These are phyloP conservation scores for Exobasidium cylindrosporum DNA, from an alignment of 1,284 basidiomycete genomes.

Conservation along the genomic window DNA sequence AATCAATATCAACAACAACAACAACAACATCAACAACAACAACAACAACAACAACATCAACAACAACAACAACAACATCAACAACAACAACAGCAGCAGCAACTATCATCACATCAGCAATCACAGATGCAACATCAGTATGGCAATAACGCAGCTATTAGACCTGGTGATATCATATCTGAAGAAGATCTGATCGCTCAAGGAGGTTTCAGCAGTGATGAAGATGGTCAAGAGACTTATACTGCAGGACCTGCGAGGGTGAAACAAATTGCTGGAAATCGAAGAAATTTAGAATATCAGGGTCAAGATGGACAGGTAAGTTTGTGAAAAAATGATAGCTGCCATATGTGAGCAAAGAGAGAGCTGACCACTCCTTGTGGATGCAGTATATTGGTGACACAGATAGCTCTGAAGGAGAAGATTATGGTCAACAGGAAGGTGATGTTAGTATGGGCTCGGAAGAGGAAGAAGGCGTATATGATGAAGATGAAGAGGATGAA, in stretches of 20 bases:
- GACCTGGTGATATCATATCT: slow-evolving; percentile 14
- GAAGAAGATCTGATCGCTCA: slow-evolving; percentile 22
- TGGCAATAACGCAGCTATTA: not conserved
- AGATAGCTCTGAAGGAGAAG: slow-evolving; percentile 23
- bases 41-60: slow-evolving; percentile 14
- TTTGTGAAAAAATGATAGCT: too few species aligned
- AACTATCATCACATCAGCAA: too few species aligned
- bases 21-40: not conserved
- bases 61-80: slow-evolving; percentile 21
- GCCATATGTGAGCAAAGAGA: not conserved
- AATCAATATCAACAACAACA: slow-evolving; percentile 19
- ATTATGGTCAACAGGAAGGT: slow-evolving; percentile 16
- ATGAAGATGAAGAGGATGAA: slow-evolving; percentile 50
- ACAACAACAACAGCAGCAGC: slow-evolving; percentile 12
- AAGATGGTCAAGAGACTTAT: slow-evolving; percentile 30
- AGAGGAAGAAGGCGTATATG: slow-evolving; percentile 41
- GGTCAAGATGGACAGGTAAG: slow-evolving; percentile 14
- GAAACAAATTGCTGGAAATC: slow-evolving; percentile 21
- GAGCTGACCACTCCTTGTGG: not conserved
- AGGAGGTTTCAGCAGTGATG: slow-evolving; percentile 42
- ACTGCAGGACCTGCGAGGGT: slow-evolving; percentile 21
- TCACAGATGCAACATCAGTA: slow-evolving; percentile 13
- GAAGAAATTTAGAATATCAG: slow-evolving; percentile 13
- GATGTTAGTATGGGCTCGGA: slow-evolving; percentile 31
- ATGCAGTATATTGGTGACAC: slow-evolving; percentile 27